Evolutionary conservation across 2,329 filamentous ascomycete genomes (phyloP).

Genomic region (Neonectria punicea): DNA sequence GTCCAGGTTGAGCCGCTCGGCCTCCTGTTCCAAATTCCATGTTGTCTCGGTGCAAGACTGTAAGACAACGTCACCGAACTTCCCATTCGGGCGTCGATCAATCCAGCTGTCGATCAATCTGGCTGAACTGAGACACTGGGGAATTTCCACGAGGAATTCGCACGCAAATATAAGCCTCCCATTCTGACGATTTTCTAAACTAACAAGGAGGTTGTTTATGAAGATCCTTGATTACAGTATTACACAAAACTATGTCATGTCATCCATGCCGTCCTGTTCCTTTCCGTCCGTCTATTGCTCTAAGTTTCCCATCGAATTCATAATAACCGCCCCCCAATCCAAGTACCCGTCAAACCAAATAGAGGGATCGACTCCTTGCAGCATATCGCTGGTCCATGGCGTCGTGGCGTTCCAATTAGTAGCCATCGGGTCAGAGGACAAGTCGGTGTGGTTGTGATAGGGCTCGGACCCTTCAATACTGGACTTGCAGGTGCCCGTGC

Average conservation of each 20-base stretch:
- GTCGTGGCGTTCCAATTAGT: constrained; percentile 42
- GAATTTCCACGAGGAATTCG: too few relatives aligned
- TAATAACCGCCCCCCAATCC: constrained; percentile 48
- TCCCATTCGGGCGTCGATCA: neutral
- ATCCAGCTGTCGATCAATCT: neutral
- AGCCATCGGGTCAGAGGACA: constrained; percentile 40
- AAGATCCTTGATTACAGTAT: neutral
- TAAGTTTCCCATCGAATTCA: constrained; percentile 45
- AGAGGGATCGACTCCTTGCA: constrained; percentile 48
- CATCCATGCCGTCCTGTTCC: neutral
- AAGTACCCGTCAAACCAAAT: constrained; percentile 50
- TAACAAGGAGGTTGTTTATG: neutral
- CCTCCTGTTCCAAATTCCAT: neutral
- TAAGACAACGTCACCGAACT: neutral
- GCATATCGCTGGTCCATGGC: constrained; percentile 46
- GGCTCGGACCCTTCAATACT: constrained; percentile 12
- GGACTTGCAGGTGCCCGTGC: constrained; percentile 1
- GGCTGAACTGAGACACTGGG: neutral
- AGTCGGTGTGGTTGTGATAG: constrained; percentile 26
- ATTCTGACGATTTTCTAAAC: neutral
- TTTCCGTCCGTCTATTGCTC: constrained; percentile 30
- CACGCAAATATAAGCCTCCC: neutral
- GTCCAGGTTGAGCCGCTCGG: too few relatives aligned
- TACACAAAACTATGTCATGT: neutral
- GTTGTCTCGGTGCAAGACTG: neutral